A percentile compares a stretch with the other conserved stretches of the same genome.
These are phyloP conservation scores for Penicillium steckii DNA, from an alignment of 495 filamentous ascomycete species.

Conservation along the genomic window DNA sequence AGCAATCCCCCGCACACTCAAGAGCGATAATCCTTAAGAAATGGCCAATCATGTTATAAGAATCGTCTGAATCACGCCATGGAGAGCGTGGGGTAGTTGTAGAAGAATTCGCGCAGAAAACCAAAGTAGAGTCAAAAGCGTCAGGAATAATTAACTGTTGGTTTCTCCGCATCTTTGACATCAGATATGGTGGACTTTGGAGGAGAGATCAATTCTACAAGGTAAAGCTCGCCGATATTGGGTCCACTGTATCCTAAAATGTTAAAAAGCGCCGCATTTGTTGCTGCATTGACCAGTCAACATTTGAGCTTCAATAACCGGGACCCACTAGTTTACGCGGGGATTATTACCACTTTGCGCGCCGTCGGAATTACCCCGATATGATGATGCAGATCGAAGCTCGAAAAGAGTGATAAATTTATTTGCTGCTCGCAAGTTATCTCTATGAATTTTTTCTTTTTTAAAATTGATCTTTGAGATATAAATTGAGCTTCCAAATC, in stretches of 20 bases:
- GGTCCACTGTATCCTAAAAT: background rate
- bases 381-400: background rate
- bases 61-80: background rate
- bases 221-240: slow-evolving; percentile 4
- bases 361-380: background rate
- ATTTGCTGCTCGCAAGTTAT: background rate
- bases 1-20: too few relatives aligned
- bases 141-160: background rate
- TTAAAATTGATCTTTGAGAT: background rate
- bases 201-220: background rate
- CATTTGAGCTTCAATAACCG: too few relatives aligned
- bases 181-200: background rate
- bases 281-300: background rate
- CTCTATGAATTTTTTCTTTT: background rate
- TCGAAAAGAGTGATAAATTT: background rate
- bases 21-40: too few relatives aligned
- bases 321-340: background rate
- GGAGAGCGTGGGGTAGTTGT: background rate
- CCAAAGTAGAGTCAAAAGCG: background rate
- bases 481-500: background rate
- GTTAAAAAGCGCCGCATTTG: background rate
- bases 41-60: background rate
- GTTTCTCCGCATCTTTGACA: background rate
- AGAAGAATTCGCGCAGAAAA: background rate
- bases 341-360: slow-evolving; percentile 7